Percentiles rank a stretch among this genome's conserved stretches.
These are phyloP conservation scores for Farysia itapuensis DNA, from an alignment of 1,284 basidiomycete species.

Conservation along the genomic window DNA sequence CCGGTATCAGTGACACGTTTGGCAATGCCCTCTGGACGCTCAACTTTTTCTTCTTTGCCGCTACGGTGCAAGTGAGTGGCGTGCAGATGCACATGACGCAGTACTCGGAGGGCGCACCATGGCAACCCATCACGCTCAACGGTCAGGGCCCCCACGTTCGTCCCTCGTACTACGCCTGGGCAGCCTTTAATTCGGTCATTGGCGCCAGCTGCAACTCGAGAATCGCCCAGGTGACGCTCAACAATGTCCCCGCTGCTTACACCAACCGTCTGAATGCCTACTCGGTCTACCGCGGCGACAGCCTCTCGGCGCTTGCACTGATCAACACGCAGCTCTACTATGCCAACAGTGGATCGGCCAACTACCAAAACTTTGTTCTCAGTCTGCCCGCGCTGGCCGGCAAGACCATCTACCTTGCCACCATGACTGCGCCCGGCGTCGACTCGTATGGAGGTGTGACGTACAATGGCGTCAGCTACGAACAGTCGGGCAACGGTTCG, in stretches of 20 bases:
- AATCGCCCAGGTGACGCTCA: conserved; percentile 22
- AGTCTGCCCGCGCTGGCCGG: conserved; percentile 31
- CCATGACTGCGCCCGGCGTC: conserved; percentile 27
- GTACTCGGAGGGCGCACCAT: conserved; percentile 34
- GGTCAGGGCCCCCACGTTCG: conserved; percentile 30
- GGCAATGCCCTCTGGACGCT: conserved; percentile 48
- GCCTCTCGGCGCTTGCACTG: conserved; percentile 29
- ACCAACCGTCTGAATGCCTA: conserved; percentile 33
- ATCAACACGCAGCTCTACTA: conserved; percentile 41
- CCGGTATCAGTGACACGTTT: conserved; percentile 45
- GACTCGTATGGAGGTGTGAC: conserved; percentile 32
- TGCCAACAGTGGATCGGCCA: conserved; percentile 4
- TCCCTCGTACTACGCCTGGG: conserved; percentile 46
- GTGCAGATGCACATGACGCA: conserved; percentile 52
- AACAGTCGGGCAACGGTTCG: conserved; percentile 17
- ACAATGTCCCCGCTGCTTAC: conserved; percentile 20
- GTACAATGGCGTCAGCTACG: conserved; percentile 50
- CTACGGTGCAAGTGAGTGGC: conserved; percentile 35
- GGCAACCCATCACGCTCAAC: conserved; percentile 32
- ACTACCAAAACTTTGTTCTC: conserved; percentile 24
- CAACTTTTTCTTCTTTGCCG: conserved; percentile 50
- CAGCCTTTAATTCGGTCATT: conserved; percentile 43
- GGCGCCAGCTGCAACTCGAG: conserved; percentile 36
- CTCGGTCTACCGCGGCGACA: conserved; percentile 22
- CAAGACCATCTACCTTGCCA: conserved; percentile 34